Conservation (phyloP, 495 filamentous ascomycete species). For the Penicillium flavigenum region DNA sequence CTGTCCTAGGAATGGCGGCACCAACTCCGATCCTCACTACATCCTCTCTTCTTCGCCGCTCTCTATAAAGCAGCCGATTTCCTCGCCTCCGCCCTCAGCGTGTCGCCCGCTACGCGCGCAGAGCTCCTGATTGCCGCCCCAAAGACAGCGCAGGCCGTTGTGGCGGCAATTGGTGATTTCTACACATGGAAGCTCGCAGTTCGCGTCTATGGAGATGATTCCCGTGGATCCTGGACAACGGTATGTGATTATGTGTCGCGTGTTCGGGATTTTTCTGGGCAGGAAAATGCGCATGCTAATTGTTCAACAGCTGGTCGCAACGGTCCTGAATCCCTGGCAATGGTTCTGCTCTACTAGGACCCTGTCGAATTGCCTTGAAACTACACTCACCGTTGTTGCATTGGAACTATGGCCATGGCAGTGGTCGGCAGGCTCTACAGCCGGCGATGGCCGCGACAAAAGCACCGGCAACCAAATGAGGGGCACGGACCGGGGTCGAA, state of each 20-base stretch:
- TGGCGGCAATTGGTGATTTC: conserved; percentile 78
- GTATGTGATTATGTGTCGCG: conserved; percentile 46
- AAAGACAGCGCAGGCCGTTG: conserved; percentile 69
- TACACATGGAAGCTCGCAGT: conserved; percentile 85
- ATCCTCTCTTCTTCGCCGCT: conserved; percentile 78
- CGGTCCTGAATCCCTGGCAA: conserved; percentile 86
- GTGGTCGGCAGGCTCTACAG: conserved; percentile 39
- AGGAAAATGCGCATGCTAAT: conserved; percentile 3
- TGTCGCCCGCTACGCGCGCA: conserved; percentile 51
- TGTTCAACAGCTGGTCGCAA: conserved; percentile 54
- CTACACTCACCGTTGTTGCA: conserved; percentile 76
- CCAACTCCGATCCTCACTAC: conserved; percentile 87
- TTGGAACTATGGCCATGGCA: conserved; percentile 87
- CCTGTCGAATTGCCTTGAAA: conserved; percentile 91
- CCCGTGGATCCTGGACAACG: conserved; percentile 63
- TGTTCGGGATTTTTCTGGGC: background rate
- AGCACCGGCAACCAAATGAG: conserved; percentile 9
- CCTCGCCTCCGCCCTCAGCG: conserved; percentile 49
- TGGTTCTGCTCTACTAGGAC: conserved; percentile 95
- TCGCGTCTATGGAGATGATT: conserved; percentile 65
- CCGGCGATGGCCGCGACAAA: conserved; percentile 9
- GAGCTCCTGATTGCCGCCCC: conserved; percentile 70
- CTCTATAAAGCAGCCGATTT: conserved; percentile 65
- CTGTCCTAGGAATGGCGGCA: conserved; percentile 81
- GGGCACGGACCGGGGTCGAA: conserved; percentile 12